Conservation (phyloP, 1,284 basidiomycete genomes). For the Ceratobasidium sp. region DNA sequence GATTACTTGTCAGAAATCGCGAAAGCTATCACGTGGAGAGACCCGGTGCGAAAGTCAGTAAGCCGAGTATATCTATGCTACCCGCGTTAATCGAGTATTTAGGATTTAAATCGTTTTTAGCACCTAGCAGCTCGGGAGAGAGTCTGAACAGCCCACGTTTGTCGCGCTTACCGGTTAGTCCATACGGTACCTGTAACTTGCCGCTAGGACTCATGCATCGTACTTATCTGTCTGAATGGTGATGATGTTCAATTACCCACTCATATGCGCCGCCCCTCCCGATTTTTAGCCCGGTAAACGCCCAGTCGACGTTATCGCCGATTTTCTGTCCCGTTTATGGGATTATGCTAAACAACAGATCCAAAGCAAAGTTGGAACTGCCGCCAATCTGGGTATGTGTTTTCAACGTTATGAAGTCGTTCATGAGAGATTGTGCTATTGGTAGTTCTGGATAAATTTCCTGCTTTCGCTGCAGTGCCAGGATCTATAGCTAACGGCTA, state of each 20-base stretch:
- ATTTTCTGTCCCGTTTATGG: conserved; percentile 82
- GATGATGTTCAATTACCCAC: too few species aligned
- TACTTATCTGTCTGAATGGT: too few species aligned
- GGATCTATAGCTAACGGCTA: neutral
- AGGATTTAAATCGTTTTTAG: conserved; percentile 83
- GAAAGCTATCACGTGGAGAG: too few species aligned
- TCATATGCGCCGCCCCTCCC: neutral
- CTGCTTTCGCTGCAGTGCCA: too few species aligned
- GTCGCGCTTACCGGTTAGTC: neutral
- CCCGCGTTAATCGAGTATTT: conserved; percentile 51
- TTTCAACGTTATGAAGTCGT: neutral
- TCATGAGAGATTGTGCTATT: neutral
- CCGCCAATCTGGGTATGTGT: conserved; percentile 77
- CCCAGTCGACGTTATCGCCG: conserved; percentile 77
- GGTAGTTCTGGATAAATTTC: too few species aligned
- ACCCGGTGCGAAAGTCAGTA: conserved; percentile 70
- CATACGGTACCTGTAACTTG: too few species aligned
- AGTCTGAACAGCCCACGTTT: conserved; percentile 67
- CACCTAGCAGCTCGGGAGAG: conserved; percentile 78
- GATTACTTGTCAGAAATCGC: too few species aligned
- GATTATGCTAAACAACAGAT: conserved; percentile 85
- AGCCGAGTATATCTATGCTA: neutral
- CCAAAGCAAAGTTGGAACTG: conserved; percentile 80
- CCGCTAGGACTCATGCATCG: too few species aligned
- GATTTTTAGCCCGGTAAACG: conserved; percentile 70